Conservation (phyloP, 805 yeast genomes). For the Saccharomycopsis fermentans region DNA sequence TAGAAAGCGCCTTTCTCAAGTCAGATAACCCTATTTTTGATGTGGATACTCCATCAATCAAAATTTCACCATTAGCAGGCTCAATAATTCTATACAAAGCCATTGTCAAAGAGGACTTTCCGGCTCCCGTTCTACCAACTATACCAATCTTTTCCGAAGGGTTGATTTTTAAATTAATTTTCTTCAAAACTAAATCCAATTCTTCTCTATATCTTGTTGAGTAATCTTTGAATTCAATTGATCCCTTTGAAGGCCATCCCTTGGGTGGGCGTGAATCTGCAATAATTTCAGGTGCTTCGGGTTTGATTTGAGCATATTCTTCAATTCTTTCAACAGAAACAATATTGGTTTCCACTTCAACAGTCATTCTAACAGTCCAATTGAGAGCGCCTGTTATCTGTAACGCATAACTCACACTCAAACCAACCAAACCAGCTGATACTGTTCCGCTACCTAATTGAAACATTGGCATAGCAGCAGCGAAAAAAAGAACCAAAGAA, state of each 20-base stretch:
- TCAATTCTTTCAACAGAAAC: constrained; percentile 92
- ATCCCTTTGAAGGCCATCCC: constrained; percentile 69
- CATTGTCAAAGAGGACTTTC: constrained; percentile 76
- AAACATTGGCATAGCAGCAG: constrained; percentile 73
- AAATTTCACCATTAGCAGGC: constrained; percentile 50
- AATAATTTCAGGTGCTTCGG: constrained; percentile 77
- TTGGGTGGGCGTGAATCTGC: constrained; percentile 57
- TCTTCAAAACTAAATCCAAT: constrained; percentile 67
- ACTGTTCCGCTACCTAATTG: constrained; percentile 59
- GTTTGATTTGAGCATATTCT: constrained; percentile 67
- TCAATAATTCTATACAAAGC: constrained; percentile 83
- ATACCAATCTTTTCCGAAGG: constrained; percentile 85
- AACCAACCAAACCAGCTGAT: constrained; percentile 88
- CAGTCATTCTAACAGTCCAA: constrained; percentile 98
- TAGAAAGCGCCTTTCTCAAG: constrained; percentile 65
- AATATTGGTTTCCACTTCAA: constrained; percentile 94
- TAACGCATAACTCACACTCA: constrained; percentile 85
- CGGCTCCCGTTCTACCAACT: constrained; percentile 97
- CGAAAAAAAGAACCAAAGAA: constrained; percentile 73
- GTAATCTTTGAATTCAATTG: constrained; percentile 56
- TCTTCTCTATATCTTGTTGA: constrained; percentile 79
- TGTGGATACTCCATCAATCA: constrained; percentile 62
- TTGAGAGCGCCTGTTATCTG: constrained; percentile 89
- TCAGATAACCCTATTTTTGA: constrained; percentile 64
- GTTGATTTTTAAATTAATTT: constrained; percentile 51